phyloP scores from a whole-genome alignment of 2,329 filamentous ascomycete species.

The Aspergillus clavatus region DNA sequence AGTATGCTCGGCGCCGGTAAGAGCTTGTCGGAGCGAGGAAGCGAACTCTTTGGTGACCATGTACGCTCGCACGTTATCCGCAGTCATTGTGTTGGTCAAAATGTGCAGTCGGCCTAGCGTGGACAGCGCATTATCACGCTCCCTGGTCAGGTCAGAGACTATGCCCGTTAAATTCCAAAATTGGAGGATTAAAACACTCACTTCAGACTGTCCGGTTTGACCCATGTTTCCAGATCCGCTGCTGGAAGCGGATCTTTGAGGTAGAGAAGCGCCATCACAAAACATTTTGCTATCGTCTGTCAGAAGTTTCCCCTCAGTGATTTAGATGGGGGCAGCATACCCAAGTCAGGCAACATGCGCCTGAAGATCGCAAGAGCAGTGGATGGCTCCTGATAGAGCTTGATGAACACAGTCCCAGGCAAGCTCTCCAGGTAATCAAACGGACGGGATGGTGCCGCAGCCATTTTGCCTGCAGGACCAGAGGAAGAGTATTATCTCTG shows the following conservation, averaged over 20 bases:
- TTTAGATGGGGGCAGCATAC: slow-evolving; percentile 45
- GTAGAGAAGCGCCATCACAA: slow-evolving; percentile 94
- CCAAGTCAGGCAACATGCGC: slow-evolving; percentile 90
- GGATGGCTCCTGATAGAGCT: slow-evolving; percentile 92
- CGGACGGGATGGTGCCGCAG: slow-evolving; percentile 54
- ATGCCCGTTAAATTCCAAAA: slow-evolving; percentile 1
- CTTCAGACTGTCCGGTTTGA: slow-evolving; percentile 63
- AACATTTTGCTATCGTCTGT: slow-evolving; percentile 67
- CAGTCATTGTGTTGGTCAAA: slow-evolving; percentile 59
- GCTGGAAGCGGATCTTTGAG: slow-evolving; percentile 74
- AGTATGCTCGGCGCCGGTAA: slow-evolving; percentile 80
- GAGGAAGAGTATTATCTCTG: slow-evolving; percentile 21
- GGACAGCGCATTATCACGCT: slow-evolving; percentile 78
- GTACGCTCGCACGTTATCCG: slow-evolving; percentile 63
- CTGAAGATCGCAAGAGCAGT: slow-evolving; percentile 93
- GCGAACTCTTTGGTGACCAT: slow-evolving; percentile 77
- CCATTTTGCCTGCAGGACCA: slow-evolving; percentile 42
- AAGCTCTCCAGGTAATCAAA: slow-evolving; percentile 93
- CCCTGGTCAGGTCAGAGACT: slow-evolving; percentile 42
- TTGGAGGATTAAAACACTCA: slow-evolving; percentile 26
- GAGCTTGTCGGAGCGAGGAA: slow-evolving; percentile 73
- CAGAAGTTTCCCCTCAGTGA: slow-evolving; percentile 6
- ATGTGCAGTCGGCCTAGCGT: slow-evolving; percentile 85
- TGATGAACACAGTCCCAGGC: slow-evolving; percentile 80
- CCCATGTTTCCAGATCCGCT: slow-evolving; percentile 80